phyloP scores from a whole-genome alignment of 345 rosid species.

The Cochlearia excelsa region DNA sequence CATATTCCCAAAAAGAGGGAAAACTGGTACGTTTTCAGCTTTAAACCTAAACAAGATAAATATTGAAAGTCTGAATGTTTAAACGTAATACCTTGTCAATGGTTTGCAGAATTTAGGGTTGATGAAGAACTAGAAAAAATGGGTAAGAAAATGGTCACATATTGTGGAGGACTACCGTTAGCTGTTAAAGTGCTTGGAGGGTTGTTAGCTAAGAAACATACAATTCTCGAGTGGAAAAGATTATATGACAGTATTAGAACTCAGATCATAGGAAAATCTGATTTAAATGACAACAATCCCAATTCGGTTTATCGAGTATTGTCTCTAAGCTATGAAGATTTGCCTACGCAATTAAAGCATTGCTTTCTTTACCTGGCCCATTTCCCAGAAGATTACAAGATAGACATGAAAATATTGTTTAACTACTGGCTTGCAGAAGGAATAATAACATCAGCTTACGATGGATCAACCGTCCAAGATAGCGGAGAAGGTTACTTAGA shows the following conservation, averaged over 20 bases:
- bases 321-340: constrained; percentile 27
- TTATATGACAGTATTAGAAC: constrained; percentile 13
- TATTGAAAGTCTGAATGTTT: no score
- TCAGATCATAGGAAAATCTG: neutral
- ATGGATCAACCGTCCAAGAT: constrained; percentile 27
- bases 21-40: constrained; percentile 19
- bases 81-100: neutral
- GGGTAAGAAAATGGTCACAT: constrained; percentile 17
- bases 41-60: no score
- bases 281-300: constrained; percentile 10
- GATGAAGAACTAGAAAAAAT: constrained; percentile 13
- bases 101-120: neutral
- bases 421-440: constrained; percentile 45
- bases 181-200: constrained; percentile 27
- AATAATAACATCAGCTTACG: neutral
- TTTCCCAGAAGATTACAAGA: constrained; percentile 26
- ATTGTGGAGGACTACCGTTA: constrained; percentile 26
- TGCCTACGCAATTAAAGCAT: constrained; percentile 13
- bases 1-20: constrained; percentile 21
- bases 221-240: constrained; percentile 13
- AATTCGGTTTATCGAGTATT: constrained; percentile 12
- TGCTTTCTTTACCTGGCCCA: constrained; percentile 32
- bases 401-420: constrained; percentile 23
- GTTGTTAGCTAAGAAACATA: constrained; percentile 23
- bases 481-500: constrained; percentile 28